Conservation (phyloP, 2,329 filamentous ascomycete species). For the Colletotrichum sp. region DNA sequence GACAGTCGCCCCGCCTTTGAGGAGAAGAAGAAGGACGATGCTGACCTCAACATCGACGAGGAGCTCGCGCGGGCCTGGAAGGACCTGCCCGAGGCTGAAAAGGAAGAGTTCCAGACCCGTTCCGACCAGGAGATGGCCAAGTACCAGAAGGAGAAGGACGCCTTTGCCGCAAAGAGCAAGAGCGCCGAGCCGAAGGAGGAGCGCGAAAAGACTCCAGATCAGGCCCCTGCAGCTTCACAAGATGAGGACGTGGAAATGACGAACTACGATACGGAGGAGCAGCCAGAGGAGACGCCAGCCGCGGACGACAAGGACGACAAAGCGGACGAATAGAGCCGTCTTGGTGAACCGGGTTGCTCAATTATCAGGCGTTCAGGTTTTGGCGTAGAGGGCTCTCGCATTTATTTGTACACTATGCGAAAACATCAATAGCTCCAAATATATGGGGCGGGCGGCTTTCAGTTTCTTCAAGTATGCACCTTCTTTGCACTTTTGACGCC, state of each 20-base stretch:
- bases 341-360: background rate
- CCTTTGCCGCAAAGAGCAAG: conserved; percentile 25
- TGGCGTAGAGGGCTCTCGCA: conserved; percentile 5
- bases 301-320: conserved; percentile 18
- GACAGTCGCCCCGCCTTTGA: conserved; percentile 51
- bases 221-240: conserved; percentile 32
- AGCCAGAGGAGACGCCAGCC: conserved; percentile 24
- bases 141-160: conserved; percentile 48
- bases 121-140: conserved; percentile 43
- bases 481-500: background rate
- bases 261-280: conserved; percentile 50
- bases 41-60: conserved; percentile 50
- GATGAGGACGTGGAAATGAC: conserved; percentile 57
- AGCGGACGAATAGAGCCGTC: conserved; percentile 7
- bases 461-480: background rate
- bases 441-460: background rate
- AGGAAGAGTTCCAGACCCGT: conserved; percentile 52
- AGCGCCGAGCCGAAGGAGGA: conserved; percentile 25
- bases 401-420: conserved; percentile 13
- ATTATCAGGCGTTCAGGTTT: conserved; percentile 8
- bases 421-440: background rate
- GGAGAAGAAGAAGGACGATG: conserved; percentile 47
- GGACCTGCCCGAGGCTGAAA: conserved; percentile 52
- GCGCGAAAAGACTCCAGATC: conserved; percentile 22
- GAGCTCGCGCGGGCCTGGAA: conserved; percentile 62